phyloP scores from a whole-genome alignment of 805 yeast genomes.

The Isabelozyma heimii region DNA sequence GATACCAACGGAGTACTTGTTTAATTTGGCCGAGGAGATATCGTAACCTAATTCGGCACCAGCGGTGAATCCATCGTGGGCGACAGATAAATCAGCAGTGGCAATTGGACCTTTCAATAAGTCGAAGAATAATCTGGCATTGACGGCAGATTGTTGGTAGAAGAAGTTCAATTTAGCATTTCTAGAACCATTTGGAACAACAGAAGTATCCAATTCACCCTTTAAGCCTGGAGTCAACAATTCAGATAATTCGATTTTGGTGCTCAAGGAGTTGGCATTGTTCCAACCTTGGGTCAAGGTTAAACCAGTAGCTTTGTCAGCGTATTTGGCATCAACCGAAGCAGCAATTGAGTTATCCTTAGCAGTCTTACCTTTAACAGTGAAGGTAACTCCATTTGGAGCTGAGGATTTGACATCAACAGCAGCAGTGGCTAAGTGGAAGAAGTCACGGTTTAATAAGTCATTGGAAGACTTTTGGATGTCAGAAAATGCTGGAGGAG shows the following conservation, averaged over 20 bases:
- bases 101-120: constrained; percentile 93
- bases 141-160: constrained; percentile 90
- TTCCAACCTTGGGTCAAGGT: constrained; percentile 98
- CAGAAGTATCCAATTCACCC: constrained; percentile 84
- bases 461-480: constrained; percentile 90
- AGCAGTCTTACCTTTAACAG: constrained; percentile 86
- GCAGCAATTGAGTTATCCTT: constrained; percentile 83
- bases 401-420: constrained; percentile 90
- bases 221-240: constrained; percentile 93
- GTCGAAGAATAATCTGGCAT: constrained; percentile 93
- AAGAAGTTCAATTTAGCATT: constrained; percentile 86
- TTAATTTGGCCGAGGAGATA: constrained; percentile 85
- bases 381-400: constrained; percentile 94
- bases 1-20: constrained; percentile 89
- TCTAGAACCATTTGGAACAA: constrained; percentile 81
- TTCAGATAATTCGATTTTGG: constrained; percentile 90
- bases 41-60: constrained; percentile 98
- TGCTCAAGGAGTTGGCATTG: constrained; percentile 85
- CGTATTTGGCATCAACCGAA: constrained; percentile 84
- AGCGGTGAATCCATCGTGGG: constrained; percentile 94
- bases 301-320: constrained; percentile 89
- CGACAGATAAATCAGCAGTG: constrained; percentile 90
- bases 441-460: constrained; percentile 87
- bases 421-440: constrained; percentile 83
- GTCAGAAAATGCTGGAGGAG: constrained; percentile 88